Conservation (phyloP, 2,329 filamentous ascomycete species). For the Calcarisporium arbuscula region DNA sequence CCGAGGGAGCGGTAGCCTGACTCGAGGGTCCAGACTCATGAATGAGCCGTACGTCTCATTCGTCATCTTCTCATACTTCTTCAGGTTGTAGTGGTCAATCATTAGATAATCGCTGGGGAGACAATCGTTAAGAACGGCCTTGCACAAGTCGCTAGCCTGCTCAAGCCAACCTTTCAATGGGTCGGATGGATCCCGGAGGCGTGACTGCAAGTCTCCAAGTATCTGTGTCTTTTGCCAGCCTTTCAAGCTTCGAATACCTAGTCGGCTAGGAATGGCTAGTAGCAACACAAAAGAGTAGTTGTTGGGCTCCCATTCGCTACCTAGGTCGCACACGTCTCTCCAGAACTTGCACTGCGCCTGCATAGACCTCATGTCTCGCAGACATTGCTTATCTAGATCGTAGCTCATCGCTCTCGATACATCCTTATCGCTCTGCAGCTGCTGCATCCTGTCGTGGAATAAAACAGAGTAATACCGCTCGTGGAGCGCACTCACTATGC, state of each 20-base stretch:
- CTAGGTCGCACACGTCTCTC: slow-evolving; percentile 3
- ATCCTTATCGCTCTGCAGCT: not conserved
- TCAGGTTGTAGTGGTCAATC: slow-evolving; percentile 4
- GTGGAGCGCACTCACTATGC: slow-evolving; percentile 2
- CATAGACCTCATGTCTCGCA: not conserved
- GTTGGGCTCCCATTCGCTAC: slow-evolving; percentile 2
- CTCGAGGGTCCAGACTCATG: slow-evolving; percentile 1
- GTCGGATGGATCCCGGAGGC: not conserved
- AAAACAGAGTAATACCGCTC: slow-evolving; percentile 3
- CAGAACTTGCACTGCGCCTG: slow-evolving; percentile 6
- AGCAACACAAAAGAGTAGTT: slow-evolving; percentile 4
- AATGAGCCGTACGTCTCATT: not conserved
- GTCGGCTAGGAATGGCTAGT: not conserved
- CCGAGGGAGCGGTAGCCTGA: slow-evolving; percentile 1
- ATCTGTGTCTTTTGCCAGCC: not conserved
- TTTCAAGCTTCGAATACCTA: not conserved
- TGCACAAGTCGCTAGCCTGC: not conserved
- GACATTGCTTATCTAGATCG: not conserved
- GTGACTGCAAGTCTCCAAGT: not conserved
- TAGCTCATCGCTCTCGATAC: slow-evolving; percentile 2
- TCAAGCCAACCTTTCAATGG: slow-evolving; percentile 1
- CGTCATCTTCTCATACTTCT: slow-evolving; percentile 1
- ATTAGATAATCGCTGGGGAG: slow-evolving; percentile 3
- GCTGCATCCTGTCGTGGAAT: slow-evolving; percentile 4
- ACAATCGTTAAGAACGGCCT: not conserved